Base-by-base conservation (phyloP, 179 eudicot genomes). In the Beta macrorhiza region DNA sequence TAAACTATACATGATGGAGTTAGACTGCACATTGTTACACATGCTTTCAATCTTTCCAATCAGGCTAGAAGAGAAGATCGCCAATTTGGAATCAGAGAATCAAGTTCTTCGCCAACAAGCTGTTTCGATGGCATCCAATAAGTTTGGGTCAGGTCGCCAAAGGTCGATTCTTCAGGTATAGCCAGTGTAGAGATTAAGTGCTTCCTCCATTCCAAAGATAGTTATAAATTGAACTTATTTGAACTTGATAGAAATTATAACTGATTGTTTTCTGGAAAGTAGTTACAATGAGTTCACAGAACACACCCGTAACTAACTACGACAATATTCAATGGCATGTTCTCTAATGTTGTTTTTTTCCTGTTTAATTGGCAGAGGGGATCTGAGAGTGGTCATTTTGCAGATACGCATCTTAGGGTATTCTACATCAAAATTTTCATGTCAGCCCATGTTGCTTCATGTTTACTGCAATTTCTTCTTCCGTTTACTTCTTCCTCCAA, bases 41-140 rank as follows among this genome's bases (percentile, higher is more conserved):
- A 20, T 64, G 16, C 22, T 22, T 69, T 63, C 81, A 42, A 68
- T 68, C 37, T 73, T 67, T 65, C 55, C 58, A 61, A 80, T 52
- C 86, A 95, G 99, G 92, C 77, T 92, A 59, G 98, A 93, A 83
- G 99, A 95, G 86, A 93, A 92, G 82, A 84, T 91, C 10, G 76
- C 86, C 37, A 95, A 95, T 85, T 85, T 93, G 79, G 99, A 95
- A 78, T 93, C 99, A 65, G 99, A 95, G 88, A 95, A 91, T 79
- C 91, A 95, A 89, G 99, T 95, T 84, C 91, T 95, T 78, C 99
- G 98, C 76, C 99, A 95, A 82, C 99, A 95, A 81, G 94, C 91
- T 77, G 88, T 89, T 74, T 83, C 91, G 59, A 85, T 89, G 87
- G 92, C 95, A 81, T 97, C 97, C 61, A 95, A 93, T 84, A 93